These are phyloP conservation scores for Basidiobolus meristosporus DNA, from an alignment of 371 early-diverging fungal species.

Conservation along the genomic window DNA sequence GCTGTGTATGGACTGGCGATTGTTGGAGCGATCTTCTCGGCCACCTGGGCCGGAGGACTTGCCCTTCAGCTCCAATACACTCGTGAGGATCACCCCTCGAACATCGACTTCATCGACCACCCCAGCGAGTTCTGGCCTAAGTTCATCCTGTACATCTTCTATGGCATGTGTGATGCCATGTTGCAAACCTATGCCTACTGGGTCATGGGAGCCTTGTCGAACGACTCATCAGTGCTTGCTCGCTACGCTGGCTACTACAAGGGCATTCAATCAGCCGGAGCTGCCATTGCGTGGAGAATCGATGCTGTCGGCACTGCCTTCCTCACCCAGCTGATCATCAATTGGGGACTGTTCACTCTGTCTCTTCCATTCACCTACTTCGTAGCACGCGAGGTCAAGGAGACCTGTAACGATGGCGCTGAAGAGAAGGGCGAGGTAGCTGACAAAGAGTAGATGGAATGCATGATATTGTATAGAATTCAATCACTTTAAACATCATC, in stretches of 20 bases:
- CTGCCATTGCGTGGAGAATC: slow-evolving; percentile 15
- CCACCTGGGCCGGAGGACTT: slow-evolving; percentile 38
- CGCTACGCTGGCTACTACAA: slow-evolving; percentile 41
- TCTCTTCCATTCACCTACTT: slow-evolving; percentile 12
- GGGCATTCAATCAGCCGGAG: slow-evolving; percentile 18
- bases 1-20: slow-evolving; percentile 24
- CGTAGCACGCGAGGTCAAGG: slow-evolving; percentile 10
- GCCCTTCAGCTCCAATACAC: slow-evolving; percentile 30
- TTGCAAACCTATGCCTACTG: slow-evolving; percentile 37
- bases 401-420: slow-evolving; percentile 6
- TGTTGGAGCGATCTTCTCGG: slow-evolving; percentile 21
- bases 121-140: slow-evolving; percentile 23
- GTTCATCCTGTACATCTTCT: slow-evolving; percentile 40
- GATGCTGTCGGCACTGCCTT: slow-evolving; percentile 10
- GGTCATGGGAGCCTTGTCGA: slow-evolving; percentile 57
- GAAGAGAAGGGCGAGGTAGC: not conserved
- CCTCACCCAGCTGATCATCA: slow-evolving; percentile 14
- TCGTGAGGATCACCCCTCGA: slow-evolving; percentile 3
- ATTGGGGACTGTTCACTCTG: slow-evolving; percentile 15
- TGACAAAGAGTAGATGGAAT: no score
- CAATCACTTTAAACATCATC: no score
- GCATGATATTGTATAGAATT: no score
- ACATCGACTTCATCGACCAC: slow-evolving; percentile 16
- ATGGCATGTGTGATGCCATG: slow-evolving; percentile 46
- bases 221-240: slow-evolving; percentile 39